A percentile compares a stretch with the other conserved stretches of the same genome.
phyloP scores from a whole-genome alignment of 176 grass and related monocot genomes.

The Triticum timopheevii region DNA sequence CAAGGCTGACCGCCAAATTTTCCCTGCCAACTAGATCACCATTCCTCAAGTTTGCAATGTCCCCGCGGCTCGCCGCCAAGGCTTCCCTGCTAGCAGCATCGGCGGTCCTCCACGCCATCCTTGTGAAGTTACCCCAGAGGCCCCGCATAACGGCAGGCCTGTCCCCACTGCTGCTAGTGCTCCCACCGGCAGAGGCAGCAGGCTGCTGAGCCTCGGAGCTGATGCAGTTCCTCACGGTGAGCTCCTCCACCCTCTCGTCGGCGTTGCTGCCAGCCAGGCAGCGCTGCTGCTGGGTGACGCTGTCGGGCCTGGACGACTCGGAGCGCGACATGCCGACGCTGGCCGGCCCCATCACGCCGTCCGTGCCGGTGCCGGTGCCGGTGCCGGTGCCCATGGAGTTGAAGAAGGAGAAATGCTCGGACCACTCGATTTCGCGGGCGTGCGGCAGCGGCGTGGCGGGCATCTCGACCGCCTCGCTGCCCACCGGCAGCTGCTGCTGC shows the following conservation, averaged over 20 bases:
- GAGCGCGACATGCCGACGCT: slow-evolving; percentile 25
- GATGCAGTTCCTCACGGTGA: slow-evolving; percentile 76
- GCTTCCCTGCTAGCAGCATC: slow-evolving; percentile 33
- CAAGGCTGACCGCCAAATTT: background rate
- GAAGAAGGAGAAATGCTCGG: slow-evolving; percentile 73
- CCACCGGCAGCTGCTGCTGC: slow-evolving; percentile 6
- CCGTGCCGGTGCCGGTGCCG: slow-evolving; percentile 32
- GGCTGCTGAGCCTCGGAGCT: slow-evolving; percentile 7
- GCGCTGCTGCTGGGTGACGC: slow-evolving; percentile 16
- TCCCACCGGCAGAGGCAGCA: slow-evolving; percentile 49
- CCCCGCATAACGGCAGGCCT: slow-evolving; percentile 53
- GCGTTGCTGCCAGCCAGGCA: background rate
- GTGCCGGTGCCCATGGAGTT: slow-evolving; percentile 27
- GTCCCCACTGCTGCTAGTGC: slow-evolving; percentile 51
- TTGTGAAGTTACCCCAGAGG: slow-evolving; percentile 80
- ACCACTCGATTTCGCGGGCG: slow-evolving; percentile 59
- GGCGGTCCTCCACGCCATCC: slow-evolving; percentile 42
- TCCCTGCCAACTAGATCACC: slow-evolving; percentile 17
- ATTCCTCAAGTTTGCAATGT: background rate
- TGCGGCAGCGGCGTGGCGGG: slow-evolving; percentile 28
- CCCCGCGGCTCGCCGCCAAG: background rate
- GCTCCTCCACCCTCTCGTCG: slow-evolving; percentile 82
- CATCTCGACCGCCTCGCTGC: slow-evolving; percentile 43
- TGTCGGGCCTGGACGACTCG: slow-evolving; percentile 34
- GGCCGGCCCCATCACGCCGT: slow-evolving; percentile 17